Conservation (phyloP, 1,284 basidiomycete species). For the Ganoderma meredithae region DNA sequence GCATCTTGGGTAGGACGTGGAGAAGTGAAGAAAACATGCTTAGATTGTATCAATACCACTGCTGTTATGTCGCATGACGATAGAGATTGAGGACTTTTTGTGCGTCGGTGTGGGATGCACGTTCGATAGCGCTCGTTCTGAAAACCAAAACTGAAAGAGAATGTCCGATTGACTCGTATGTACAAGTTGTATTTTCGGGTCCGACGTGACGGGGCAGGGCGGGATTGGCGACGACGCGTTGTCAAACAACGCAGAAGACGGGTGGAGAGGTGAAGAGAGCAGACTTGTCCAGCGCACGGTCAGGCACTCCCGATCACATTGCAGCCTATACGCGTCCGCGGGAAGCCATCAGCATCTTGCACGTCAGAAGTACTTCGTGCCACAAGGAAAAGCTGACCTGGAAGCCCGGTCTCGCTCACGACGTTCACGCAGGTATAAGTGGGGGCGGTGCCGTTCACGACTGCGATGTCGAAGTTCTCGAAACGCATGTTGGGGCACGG, state of each 20-base stretch:
- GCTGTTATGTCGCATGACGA: background rate
- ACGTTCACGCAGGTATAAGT: slow-evolving; percentile 57
- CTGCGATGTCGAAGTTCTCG: slow-evolving; percentile 48
- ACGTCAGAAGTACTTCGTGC: too few relatives aligned
- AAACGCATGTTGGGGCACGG: slow-evolving; percentile 58
- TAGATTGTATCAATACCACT: slow-evolving; percentile 1
- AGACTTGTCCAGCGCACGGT: background rate
- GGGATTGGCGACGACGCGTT: too few relatives aligned
- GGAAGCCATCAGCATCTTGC: background rate
- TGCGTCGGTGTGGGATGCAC: background rate
- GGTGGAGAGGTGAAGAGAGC: too few relatives aligned
- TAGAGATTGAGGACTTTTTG: background rate
- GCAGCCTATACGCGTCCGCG: background rate
- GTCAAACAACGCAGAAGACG: too few relatives aligned
- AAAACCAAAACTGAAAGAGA: too few relatives aligned
- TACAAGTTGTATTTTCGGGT: too few relatives aligned
- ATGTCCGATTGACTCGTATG: too few relatives aligned
- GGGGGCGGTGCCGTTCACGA: slow-evolving; percentile 47
- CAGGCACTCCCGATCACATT: background rate
- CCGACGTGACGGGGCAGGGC: too few relatives aligned
- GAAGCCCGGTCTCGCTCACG: slow-evolving; percentile 50
- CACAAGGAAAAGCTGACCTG: slow-evolving; percentile 43
- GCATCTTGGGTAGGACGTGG: background rate
- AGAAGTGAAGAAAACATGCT: background rate
- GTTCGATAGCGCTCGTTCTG: too few relatives aligned